A percentile compares a stretch with the other conserved stretches of the same genome.
These are phyloP conservation scores for Silybum marianum DNA, from an alignment of 129 eudicot genomes.

Conservation along the genomic window DNA sequence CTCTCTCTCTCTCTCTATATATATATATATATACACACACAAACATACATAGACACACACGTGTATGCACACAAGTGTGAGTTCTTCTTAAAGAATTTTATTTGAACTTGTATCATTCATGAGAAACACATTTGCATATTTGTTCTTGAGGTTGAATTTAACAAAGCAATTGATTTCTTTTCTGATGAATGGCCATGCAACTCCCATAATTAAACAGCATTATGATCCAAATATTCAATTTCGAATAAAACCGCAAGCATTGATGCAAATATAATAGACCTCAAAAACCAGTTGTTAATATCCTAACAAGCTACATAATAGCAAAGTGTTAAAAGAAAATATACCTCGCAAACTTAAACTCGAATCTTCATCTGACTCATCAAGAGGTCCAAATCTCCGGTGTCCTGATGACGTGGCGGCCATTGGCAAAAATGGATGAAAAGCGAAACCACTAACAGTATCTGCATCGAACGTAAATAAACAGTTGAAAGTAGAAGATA, in stretches of 20 bases:
- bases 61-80: neutral
- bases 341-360: slow-evolving; percentile 43
- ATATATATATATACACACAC: too few species aligned
- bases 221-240: neutral
- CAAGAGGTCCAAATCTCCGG: slow-evolving; percentile 65
- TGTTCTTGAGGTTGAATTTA: slow-evolving; percentile 2
- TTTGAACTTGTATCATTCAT: neutral
- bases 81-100: neutral
- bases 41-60: neutral
- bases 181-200: neutral
- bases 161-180: slow-evolving; percentile 7
- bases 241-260: neutral
- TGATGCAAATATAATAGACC: neutral
- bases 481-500: neutral
- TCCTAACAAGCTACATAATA: neutral
- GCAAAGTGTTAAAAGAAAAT: neutral
- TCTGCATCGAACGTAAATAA: slow-evolving; percentile 48
- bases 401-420: slow-evolving; percentile 95
- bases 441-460: slow-evolving; percentile 83
- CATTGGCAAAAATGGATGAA: slow-evolving; percentile 96
- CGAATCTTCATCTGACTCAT: slow-evolving; percentile 52
- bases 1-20: too few species aligned
- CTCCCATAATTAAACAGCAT: neutral
- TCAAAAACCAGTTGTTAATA: neutral
- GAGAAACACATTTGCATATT: neutral